These are phyloP conservation scores for Backusella liffmaniae DNA, from an alignment of 192 early-diverging fungal species.

Conservation along the genomic window DNA sequence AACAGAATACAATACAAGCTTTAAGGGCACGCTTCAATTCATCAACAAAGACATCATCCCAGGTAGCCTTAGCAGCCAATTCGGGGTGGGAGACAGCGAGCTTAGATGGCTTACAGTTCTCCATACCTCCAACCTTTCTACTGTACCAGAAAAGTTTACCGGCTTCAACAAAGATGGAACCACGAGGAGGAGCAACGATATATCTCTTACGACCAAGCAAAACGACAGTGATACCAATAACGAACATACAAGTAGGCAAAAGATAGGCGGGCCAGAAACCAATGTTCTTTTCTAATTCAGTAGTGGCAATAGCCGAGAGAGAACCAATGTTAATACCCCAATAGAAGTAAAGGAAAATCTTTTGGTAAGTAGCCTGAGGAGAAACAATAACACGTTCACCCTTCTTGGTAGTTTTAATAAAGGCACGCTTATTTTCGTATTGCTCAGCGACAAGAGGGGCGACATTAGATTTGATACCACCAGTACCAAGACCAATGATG, in stretches of 20 bases:
- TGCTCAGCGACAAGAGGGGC: slow-evolving; percentile 79
- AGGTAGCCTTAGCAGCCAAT: slow-evolving; percentile 38
- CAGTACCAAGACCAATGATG: slow-evolving; percentile 73
- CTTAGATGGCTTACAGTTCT: slow-evolving; percentile 61
- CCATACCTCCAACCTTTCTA: slow-evolving; percentile 45
- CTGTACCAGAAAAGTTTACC: slow-evolving; percentile 26
- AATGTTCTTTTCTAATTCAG: slow-evolving; percentile 57
- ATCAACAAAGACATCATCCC: slow-evolving; percentile 74
- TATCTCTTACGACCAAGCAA: slow-evolving; percentile 51
- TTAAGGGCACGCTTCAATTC: slow-evolving; percentile 59
- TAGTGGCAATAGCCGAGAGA: slow-evolving; percentile 57
- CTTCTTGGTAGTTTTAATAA: slow-evolving; percentile 50
- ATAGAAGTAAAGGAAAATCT: slow-evolving; percentile 86
- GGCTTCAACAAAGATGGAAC: slow-evolving; percentile 20
- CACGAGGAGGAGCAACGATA: slow-evolving; percentile 53
- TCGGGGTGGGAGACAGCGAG: slow-evolving; percentile 35
- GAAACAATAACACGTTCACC: slow-evolving; percentile 50
- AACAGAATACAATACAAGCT: slow-evolving; percentile 68
- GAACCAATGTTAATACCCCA: slow-evolving; percentile 71
- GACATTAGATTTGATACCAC: slow-evolving; percentile 80
- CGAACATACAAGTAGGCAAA: slow-evolving; percentile 55
- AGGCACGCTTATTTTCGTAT: slow-evolving; percentile 53
- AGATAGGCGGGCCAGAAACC: slow-evolving; percentile 60
- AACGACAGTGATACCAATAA: slow-evolving; percentile 50
- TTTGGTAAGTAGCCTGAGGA: slow-evolving; percentile 67